Conservation (phyloP, 129 eudicot species). For the Heracleum sosnowskyi region DNA sequence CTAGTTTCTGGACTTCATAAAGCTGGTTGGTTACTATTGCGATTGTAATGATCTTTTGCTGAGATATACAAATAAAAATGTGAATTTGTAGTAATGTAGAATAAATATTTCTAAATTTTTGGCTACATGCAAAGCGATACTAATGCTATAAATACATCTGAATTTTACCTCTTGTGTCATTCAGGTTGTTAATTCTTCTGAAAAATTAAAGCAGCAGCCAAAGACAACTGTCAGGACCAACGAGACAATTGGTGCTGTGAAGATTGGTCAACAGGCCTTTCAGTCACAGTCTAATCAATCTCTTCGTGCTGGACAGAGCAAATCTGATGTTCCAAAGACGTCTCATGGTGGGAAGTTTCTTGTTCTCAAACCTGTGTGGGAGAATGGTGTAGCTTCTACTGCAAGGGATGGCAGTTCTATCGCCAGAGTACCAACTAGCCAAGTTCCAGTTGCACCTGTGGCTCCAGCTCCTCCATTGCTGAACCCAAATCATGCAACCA, state of each 20-base stretch:
- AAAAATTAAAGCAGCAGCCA: conserved; percentile 42
- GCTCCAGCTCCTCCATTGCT: conserved; percentile 21
- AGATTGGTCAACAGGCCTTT: conserved; percentile 24
- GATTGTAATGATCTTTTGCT: neutral
- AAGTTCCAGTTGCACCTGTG: conserved; percentile 16
- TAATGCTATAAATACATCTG: neutral
- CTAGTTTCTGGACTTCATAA: neutral
- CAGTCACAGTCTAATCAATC: conserved; percentile 35
- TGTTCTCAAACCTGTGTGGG: conserved; percentile 54
- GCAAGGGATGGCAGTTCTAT: conserved; percentile 32
- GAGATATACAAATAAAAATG: neutral
- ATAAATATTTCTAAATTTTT: neutral
- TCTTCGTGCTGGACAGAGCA: conserved; percentile 32
- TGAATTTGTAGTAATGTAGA: neutral
- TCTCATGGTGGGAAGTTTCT: conserved; percentile 47
- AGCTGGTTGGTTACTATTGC: neutral
- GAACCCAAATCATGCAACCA: conserved; percentile 6
- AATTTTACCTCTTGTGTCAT: conserved; percentile 10
- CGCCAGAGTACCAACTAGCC: conserved; percentile 30
- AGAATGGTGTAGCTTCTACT: conserved; percentile 26
- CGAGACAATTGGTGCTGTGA: conserved; percentile 27
- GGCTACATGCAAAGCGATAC: neutral
- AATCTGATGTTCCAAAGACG: conserved; percentile 34
- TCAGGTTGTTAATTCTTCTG: conserved; percentile 45
- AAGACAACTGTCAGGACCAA: conserved; percentile 30